Base-by-base conservation (phyloP, 345 rosid species). In the Boechera retrofracta region DNA sequence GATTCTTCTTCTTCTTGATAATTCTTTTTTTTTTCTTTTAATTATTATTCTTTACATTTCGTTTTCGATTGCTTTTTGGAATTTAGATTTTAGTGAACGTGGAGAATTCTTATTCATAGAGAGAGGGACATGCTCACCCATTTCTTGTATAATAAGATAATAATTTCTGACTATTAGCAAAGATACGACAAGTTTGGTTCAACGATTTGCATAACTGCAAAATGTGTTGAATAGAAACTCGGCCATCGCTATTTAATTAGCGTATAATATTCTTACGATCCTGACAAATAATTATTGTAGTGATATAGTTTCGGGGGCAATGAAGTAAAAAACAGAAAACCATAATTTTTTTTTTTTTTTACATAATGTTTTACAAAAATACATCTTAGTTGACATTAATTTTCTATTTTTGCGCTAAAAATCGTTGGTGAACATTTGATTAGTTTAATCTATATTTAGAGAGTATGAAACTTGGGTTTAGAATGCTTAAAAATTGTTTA, bases 61-160 rank as follows among this genome's bases (percentile, higher is more conserved):
- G 51, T 73, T 73, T 53, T 79, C 82, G 3, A 2, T 45, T 61
- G 60, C 78, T 56, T 55, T 77, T 77, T 13, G 21, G 28, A 44
- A 54, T 61, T 83, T 61, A 67, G 67, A 68, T 58, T 74, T 79
- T 74, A 64, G 82, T 64, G 78, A 71, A 79, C 84, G 85, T 75
- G 86, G 84, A 69, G 71, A 60, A 26, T 48, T 69, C 11, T 71
- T 28, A 73, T 76, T 71, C 77, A 74, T 7, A 38, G 56, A 67
- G 16, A 53, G 54, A 61, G 12, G 29, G 44, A 12, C 65, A 78
- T 67, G 71, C 59, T 26, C 70, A 42, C 21, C 59, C 58, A 33
- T 53, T 33, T 48, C 10, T 48, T 77, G 58, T 48, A 13, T 64
- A 29, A 36, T 64, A 29, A 36, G 15, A 64, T 38, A 77, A 39